Evolutionary conservation across 495 filamentous ascomycete genomes (phyloP).

Genomic region (Antarctomyces pellizariae): DNA sequence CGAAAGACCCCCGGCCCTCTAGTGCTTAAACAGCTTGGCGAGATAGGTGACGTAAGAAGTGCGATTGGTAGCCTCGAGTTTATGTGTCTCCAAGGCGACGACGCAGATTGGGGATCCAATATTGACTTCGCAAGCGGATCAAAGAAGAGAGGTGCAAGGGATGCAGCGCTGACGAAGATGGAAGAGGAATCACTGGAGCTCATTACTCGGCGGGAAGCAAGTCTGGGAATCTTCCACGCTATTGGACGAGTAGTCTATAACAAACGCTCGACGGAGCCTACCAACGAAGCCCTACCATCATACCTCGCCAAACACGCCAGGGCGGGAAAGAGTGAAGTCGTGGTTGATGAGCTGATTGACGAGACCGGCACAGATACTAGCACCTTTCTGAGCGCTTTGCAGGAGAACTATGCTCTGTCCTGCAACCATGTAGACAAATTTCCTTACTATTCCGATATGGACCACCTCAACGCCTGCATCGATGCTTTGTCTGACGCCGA

Average conservation of each 20-base stretch:
- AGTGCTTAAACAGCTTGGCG: slow-evolving; percentile 51
- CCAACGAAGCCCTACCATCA: slow-evolving; percentile 27
- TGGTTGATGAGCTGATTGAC: slow-evolving; percentile 53
- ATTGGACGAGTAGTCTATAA: slow-evolving; percentile 91
- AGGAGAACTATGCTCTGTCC: slow-evolving; percentile 82
- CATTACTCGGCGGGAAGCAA: slow-evolving; percentile 66
- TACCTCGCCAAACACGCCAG: slow-evolving; percentile 38
- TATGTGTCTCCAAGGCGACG: slow-evolving; percentile 54
- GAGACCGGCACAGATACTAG: slow-evolving; percentile 74
- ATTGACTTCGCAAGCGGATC: slow-evolving; percentile 32
- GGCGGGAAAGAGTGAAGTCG: slow-evolving; percentile 42
- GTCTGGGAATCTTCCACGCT: slow-evolving; percentile 82
- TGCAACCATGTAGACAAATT: slow-evolving; percentile 34
- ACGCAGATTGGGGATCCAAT: slow-evolving; percentile 42
- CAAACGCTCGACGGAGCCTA: slow-evolving; percentile 31
- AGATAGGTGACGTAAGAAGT: slow-evolving; percentile 77
- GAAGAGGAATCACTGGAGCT: slow-evolving; percentile 49
- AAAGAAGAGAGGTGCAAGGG: slow-evolving; percentile 30
- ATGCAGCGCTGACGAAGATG: slow-evolving; percentile 34
- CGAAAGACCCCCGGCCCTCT: slow-evolving; percentile 40
- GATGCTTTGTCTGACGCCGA: slow-evolving; percentile 76
- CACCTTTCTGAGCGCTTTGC: slow-evolving; percentile 77
- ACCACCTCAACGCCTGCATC: slow-evolving; percentile 49
- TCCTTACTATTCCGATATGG: slow-evolving; percentile 28
- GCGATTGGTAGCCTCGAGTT: slow-evolving; percentile 80